These are phyloP conservation scores for Jatropha podagrica DNA, from an alignment of 441 rosid species.

Conservation along the genomic window DNA sequence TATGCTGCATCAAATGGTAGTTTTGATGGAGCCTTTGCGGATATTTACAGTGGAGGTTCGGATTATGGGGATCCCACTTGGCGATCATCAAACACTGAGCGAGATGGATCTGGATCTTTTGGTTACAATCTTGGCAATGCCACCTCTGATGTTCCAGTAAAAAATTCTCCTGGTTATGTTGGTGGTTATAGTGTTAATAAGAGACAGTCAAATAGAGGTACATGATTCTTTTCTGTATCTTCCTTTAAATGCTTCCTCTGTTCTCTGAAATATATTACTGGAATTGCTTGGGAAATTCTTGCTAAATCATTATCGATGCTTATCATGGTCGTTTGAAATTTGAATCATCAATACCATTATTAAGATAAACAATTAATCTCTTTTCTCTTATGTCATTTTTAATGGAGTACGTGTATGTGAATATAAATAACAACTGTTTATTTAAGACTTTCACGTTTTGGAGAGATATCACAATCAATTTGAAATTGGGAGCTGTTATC, in stretches of 20 bases:
- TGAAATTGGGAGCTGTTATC: conserved; percentile 1
- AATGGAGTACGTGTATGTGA: not conserved
- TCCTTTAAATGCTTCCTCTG: conserved; percentile 17
- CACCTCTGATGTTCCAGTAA: conserved; percentile 63
- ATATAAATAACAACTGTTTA: not conserved
- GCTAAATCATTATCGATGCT: conserved; percentile 1
- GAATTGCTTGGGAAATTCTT: not conserved
- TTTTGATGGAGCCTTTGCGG: conserved; percentile 65
- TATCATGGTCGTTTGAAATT: conserved; percentile 10
- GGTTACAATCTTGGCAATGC: conserved; percentile 69
- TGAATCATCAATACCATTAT: not conserved
- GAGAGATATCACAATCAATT: not conserved
- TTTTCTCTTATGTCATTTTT: not conserved
- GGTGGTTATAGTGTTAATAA: conserved; percentile 85
- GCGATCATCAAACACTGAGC: conserved; percentile 60
- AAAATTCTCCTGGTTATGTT: conserved; percentile 83
- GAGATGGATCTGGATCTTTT: conserved; percentile 64
- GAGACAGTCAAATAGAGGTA: conserved; percentile 93
- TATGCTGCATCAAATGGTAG: conserved; percentile 63
- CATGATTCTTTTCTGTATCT: conserved; percentile 20
- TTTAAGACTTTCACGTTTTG: not conserved
- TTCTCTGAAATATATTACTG: not conserved
- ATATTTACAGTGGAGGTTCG: conserved; percentile 61
- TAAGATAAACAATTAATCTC: not conserved
- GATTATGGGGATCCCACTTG: conserved; percentile 72